These are phyloP conservation scores for Agrocybe pediades DNA, from an alignment of 768 basidiomycete genomes.

Conservation along the genomic window DNA sequence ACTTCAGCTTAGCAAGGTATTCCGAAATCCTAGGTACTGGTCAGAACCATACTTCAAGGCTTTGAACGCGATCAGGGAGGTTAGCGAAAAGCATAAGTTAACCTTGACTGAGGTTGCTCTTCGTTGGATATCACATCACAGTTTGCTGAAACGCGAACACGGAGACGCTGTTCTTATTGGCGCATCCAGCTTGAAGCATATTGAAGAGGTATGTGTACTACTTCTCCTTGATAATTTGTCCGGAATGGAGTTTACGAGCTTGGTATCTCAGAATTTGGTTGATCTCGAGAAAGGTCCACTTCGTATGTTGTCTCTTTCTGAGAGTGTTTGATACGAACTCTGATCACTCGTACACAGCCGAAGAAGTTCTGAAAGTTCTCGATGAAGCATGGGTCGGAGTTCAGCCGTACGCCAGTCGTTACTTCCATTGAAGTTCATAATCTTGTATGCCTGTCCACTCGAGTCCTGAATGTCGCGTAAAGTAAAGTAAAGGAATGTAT, in stretches of 20 bases:
- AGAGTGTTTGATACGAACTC: background rate
- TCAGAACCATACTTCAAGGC: constrained; percentile 54
- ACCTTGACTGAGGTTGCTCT: constrained; percentile 56
- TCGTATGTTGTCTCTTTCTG: constrained; percentile 31
- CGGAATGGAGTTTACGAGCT: background rate
- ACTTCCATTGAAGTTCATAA: constrained; percentile 26
- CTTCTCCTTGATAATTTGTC: background rate
- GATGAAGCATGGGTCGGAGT: constrained; percentile 53
- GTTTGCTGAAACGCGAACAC: constrained; percentile 42
- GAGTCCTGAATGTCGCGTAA: too few species aligned
- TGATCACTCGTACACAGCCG: constrained; percentile 36
- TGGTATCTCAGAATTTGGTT: constrained; percentile 37
- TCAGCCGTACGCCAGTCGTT: constrained; percentile 40
- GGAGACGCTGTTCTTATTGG: constrained; percentile 62
- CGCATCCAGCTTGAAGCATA: constrained; percentile 57
- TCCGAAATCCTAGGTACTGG: constrained; percentile 46
- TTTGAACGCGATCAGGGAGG: constrained; percentile 42
- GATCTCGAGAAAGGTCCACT: constrained; percentile 62
- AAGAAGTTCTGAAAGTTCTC: constrained; percentile 50
- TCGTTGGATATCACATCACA: constrained; percentile 64
- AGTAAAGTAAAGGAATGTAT: too few species aligned
- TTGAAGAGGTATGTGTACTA: constrained; percentile 41
- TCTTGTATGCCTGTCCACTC: background rate
- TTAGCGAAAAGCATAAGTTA: constrained; percentile 36
- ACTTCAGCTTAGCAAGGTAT: too few species aligned